Percentiles rank a stretch among this genome's conserved stretches.
These are phyloP conservation scores for Mucor irregularis DNA, from an alignment of 371 early-diverging fungal species.

Conservation along the genomic window DNA sequence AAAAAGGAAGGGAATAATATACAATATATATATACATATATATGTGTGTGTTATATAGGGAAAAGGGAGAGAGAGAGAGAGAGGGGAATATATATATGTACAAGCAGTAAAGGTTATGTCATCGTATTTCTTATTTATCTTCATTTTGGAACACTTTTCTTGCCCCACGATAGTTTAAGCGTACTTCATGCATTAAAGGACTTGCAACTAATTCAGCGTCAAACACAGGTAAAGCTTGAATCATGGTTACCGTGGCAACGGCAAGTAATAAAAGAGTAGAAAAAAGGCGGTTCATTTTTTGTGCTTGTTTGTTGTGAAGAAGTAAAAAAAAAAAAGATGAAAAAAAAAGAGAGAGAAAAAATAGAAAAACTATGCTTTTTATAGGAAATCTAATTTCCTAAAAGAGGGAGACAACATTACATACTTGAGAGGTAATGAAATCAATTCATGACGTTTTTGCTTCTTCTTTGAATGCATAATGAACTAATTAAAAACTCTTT, in stretches of 20 bases:
- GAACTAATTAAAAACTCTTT: background rate
- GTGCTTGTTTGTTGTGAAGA: background rate
- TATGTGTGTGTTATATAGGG: too few relatives aligned
- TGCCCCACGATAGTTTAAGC: constrained; percentile 24
- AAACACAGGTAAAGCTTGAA: constrained; percentile 27
- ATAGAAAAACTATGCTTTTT: background rate
- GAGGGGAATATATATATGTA: too few relatives aligned
- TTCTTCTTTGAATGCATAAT: too few relatives aligned
- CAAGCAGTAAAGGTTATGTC: too few relatives aligned
- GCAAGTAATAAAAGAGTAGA: background rate
- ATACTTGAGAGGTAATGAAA: background rate
- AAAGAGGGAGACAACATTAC: constrained; percentile 1
- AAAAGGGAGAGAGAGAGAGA: too few relatives aligned
- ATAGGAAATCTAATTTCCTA: background rate
- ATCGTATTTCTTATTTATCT: too few relatives aligned
- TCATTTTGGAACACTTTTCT: too few relatives aligned
- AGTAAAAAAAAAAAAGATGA: background rate
- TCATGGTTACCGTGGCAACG: background rate
- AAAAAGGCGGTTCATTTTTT: constrained; percentile 3
- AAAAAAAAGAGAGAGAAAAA: background rate
- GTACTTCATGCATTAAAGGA: constrained; percentile 30
- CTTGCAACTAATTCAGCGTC: constrained; percentile 32
- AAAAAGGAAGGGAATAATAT: too few relatives aligned
- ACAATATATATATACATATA: too few relatives aligned
- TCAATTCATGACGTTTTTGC: background rate